Evolutionary conservation across 768 basidiomycete species (phyloP), one percentile per base, ranked within the genome.

Genomic region (Trametes elegans): DNA sequence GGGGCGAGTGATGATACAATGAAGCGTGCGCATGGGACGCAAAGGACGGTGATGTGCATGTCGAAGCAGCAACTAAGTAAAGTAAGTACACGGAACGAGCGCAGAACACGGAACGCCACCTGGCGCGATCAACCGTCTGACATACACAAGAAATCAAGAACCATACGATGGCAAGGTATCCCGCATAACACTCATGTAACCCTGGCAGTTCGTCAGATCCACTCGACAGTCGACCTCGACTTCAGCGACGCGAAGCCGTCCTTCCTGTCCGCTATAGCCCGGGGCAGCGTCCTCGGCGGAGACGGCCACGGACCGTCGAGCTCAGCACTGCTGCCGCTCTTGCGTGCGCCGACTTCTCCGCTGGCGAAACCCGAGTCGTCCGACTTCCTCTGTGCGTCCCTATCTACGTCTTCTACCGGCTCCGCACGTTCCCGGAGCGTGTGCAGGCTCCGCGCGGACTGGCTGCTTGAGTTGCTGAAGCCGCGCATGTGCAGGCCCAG

Each of bases 361-460:
- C 60, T 61, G 42, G 56, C 58, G 27, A 60, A 60, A 16, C 63
- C 63, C 19, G 67, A 68, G 42, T 68, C 67, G 35, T 58, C 52
- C 24, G 63, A 66, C 18, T 53, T 45, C 36, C 57, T 19, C 21
- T 45, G 55, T 7, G 36, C 56, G 1, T 47, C 36, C 41, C 50
- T 53, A 11, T 26, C 50, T 26, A 48, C 49, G 41, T 36, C 31
- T 48, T 59, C 53, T 7, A 32, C 46, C 16, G 67, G 68, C 53
- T 81, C 81, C 6, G 69, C 73, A 24, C 68, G 74, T 62, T 89
- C 87, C 40, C 81, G 73, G 45, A 87, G 73, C 2, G 85, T 82
- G 55, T 79, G 81, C 49, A 83, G 69, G 64, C 82, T 86, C 65
- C 76, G 80, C 5, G 84, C 68, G 8, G 87, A 88, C 9, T 76